phyloP scores from a whole-genome alignment of 805 yeast species.

The Candida coquimbonensis region DNA sequence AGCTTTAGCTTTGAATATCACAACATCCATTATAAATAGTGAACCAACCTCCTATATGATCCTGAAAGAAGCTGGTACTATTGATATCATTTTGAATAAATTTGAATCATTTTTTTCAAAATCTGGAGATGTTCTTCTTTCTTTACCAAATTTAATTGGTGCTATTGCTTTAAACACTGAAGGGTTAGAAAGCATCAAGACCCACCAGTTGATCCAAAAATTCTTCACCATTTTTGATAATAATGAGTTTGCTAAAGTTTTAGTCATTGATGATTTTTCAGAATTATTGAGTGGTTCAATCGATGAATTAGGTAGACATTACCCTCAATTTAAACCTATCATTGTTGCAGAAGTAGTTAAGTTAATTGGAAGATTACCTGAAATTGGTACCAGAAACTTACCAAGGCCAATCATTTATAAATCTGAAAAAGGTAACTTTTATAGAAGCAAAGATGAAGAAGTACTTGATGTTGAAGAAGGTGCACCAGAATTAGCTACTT shows the following conservation, averaged over 20 bases:
- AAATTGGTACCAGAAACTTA: conserved; percentile 27
- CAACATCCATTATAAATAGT: conserved; percentile 69
- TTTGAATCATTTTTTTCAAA: conserved; percentile 52
- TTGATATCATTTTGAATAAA: conserved; percentile 55
- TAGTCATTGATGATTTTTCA: conserved; percentile 47
- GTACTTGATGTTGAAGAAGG: conserved; percentile 36
- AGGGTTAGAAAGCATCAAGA: conserved; percentile 54
- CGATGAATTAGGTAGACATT: conserved; percentile 80
- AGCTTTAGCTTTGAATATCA: conserved; percentile 52
- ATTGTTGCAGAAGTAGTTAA: conserved; percentile 43
- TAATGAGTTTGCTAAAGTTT: conserved; percentile 42
- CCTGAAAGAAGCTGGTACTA: conserved; percentile 68
- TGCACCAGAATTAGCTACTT: conserved; percentile 34
- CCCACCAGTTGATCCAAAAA: conserved; percentile 30
- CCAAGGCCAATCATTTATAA: conserved; percentile 38
- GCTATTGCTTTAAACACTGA: conserved; percentile 74
- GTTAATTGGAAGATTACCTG: conserved; percentile 40
- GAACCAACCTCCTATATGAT: conserved; percentile 87
- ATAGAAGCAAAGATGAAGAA: conserved; percentile 34
- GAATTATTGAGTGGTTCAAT: conserved; percentile 56
- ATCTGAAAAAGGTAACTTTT: conserved; percentile 34
- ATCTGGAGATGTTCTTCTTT: conserved; percentile 47
- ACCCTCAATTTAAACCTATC: conserved; percentile 59
- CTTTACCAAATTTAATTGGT: conserved; percentile 70
- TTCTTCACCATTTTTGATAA: conserved; percentile 47